Evolutionary conservation across 192 early-diverging fungal genomes (phyloP).

Genomic region (Coemansia sp.): DNA sequence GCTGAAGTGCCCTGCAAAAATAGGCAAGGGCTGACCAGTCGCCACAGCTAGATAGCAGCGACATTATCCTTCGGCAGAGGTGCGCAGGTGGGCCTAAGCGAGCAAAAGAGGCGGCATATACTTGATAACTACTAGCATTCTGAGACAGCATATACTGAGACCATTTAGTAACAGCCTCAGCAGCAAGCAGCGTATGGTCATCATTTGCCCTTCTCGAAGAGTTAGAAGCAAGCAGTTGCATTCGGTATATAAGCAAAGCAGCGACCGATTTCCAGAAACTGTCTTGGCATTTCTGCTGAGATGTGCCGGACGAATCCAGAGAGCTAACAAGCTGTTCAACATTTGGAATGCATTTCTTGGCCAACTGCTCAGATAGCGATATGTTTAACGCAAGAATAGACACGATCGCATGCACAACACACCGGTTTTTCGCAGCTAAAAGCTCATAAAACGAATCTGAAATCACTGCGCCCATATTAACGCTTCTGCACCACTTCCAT

Average conservation of each 20-base stretch:
- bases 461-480: constrained; percentile 8
- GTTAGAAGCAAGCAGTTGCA: background rate
- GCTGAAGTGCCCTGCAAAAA: constrained; percentile 24
- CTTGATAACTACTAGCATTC: background rate
- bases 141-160: background rate
- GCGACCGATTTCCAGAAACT: constrained; percentile 14
- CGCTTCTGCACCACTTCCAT: constrained; percentile 40
- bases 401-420: constrained; percentile 4
- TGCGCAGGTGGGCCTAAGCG: constrained; percentile 32
- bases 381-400: background rate
- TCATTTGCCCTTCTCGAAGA: background rate
- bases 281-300: too few species aligned
- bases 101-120: constrained; percentile 2
- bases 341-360: background rate
- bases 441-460: constrained; percentile 3
- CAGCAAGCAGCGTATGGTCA: background rate
- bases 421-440: constrained; percentile 20
- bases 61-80: constrained; percentile 22
- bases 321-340: background rate
- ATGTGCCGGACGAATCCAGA: background rate
- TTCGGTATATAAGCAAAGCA: background rate
- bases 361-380: constrained; percentile 4
- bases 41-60: constrained; percentile 21
- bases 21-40: constrained; percentile 20
- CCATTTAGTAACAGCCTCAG: constrained; percentile 19